Evolutionary conservation across 441 rosid species (phyloP).

Genomic region (Rhodomyrtus psidioides): DNA sequence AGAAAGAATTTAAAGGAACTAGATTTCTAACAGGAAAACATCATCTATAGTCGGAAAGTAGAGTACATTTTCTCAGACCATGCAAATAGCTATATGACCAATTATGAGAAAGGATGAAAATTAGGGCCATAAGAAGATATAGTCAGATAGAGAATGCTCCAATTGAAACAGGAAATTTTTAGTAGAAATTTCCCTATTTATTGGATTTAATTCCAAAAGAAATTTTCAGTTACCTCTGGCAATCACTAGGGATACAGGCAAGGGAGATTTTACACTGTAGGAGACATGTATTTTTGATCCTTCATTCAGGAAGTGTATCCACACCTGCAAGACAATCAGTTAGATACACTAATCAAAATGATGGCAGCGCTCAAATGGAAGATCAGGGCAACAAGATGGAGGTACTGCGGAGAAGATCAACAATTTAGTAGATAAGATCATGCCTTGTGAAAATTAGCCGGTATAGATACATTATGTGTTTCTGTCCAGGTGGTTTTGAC

Average conservation of each 20-base stretch:
- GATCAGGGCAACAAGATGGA: neutral
- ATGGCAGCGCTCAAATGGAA: neutral
- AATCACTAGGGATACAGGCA: constrained; percentile 40
- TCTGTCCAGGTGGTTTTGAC: constrained; percentile 33
- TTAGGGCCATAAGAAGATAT: neutral
- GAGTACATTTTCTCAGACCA: neutral
- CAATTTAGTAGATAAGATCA: neutral
- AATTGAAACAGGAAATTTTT: neutral
- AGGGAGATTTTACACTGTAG: constrained; percentile 29
- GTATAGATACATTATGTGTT: constrained; percentile 19
- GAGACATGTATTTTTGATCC: constrained; percentile 35
- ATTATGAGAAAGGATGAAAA: neutral
- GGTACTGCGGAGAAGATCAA: neutral
- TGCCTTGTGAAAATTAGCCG: constrained; percentile 33
- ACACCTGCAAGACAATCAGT: constrained; percentile 27
- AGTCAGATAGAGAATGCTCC: neutral
- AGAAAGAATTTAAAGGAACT: neutral
- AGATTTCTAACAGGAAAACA: neutral
- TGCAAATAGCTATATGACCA: neutral
- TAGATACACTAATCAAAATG: neutral
- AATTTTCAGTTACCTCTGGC: constrained; percentile 28
- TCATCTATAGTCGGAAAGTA: no score
- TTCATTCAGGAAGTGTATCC: constrained; percentile 40
- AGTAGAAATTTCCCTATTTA: neutral
- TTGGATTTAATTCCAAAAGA: neutral